Base-by-base conservation (phyloP, 148 eudicot species). In the Diospyros lotus region DNA sequence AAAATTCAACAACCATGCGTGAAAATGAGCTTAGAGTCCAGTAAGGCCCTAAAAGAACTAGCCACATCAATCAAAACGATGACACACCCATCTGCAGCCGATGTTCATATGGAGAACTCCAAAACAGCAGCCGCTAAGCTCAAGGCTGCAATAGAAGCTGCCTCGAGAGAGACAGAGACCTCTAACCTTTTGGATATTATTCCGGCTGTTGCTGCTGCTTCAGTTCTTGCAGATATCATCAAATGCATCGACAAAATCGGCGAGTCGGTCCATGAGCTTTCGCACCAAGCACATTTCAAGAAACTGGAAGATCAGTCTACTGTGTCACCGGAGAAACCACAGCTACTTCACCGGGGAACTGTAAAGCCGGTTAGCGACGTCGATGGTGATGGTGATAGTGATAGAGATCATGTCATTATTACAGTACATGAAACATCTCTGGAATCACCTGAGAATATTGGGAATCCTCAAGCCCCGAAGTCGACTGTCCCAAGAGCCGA, bases 1-100 rank as follows among this genome's bases (percentile, higher is more conserved):
- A 83, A 81, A 73, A 75, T 89, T 54, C 76, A 81, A 78, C 87
- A 92, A 56, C 45, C 84, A 1, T 89, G 92, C 84, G 79, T 44
- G 8, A 85, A 82, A 51, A 79, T 89, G 80, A 83, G 89, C 77
- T 59, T 68, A 3, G 89, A 89, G 67, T 78, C 79, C 42, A 76
- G 92, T 52, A 66, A 68, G 7, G 91, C 90, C 1, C 11, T 88
- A 15, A 87, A 84, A 28, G 85, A 89, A 78, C 48, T 91, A 4
- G 76, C 90, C 4, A 2, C 63, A 15, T 69, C 86, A 8, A 80
- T 91, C 40, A 80, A 77, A 54, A 82, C 71, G 69, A 88, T 88
- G 88, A 82, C 66, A 0, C 44, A 73, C 12, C 77, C 88, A 15
- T 68, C 80, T 1, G 13, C 79, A 38, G 69, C 78, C 14, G 73